These are phyloP conservation scores for Aspergillus mulundensis DNA, from an alignment of 495 filamentous ascomycete species.

Conservation along the genomic window DNA sequence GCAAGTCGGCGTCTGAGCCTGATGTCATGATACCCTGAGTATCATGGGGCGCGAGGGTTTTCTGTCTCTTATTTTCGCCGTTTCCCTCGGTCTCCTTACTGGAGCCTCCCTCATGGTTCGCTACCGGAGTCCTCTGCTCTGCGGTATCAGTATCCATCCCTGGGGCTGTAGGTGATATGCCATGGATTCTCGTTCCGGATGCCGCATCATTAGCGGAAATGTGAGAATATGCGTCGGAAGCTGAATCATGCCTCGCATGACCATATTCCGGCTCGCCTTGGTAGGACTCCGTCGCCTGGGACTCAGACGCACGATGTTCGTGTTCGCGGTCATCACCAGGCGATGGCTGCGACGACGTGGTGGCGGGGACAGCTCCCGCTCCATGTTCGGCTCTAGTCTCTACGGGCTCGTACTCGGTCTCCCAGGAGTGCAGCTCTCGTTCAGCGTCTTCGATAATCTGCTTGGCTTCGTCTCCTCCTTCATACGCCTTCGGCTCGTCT, in stretches of 20 bases:
- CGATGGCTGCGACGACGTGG: slow-evolving; percentile 11
- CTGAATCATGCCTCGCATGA: not conserved
- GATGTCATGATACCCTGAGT: not conserved
- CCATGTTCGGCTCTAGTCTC: slow-evolving; percentile 2
- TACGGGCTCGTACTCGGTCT: slow-evolving; percentile 54
- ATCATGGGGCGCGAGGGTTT: not conserved
- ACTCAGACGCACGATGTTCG: not conserved
- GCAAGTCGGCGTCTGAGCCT: not conserved
- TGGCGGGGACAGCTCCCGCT: slow-evolving; percentile 5
- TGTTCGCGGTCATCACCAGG: slow-evolving; percentile 4
- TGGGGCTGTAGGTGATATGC: not conserved
- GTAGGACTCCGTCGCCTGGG: not conserved
- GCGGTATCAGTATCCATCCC: slow-evolving; percentile 5
- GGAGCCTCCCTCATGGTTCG: not conserved
- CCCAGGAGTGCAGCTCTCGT: slow-evolving; percentile 76
- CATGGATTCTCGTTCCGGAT: not conserved
- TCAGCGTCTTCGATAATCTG: slow-evolving; percentile 92
- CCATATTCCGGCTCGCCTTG: not conserved
- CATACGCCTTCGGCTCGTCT: slow-evolving; percentile 64
- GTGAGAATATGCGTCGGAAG: not conserved
- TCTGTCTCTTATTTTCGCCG: not conserved
- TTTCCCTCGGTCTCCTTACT: not conserved
- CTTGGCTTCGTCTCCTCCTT: slow-evolving; percentile 59
- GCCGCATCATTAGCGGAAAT: not conserved
- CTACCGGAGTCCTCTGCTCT: not conserved